These are phyloP conservation scores for Durio zibethinus DNA, from an alignment of 345 rosid species.

Conservation along the genomic window DNA sequence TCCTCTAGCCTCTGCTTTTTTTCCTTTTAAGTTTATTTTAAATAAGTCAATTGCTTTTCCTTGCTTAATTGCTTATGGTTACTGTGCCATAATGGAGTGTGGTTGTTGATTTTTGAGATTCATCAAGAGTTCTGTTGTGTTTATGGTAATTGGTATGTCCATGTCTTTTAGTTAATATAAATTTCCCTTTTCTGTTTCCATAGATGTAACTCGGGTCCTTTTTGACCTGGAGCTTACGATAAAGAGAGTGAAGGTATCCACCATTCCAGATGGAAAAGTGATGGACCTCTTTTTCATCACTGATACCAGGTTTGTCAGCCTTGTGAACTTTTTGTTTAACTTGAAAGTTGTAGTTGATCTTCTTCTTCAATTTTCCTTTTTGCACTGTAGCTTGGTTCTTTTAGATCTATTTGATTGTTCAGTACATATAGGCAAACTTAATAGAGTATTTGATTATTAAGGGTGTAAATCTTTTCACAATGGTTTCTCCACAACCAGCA, in stretches of 20 bases:
- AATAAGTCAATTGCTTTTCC: not conserved
- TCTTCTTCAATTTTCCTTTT: not conserved
- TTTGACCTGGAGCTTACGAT: conserved; percentile 63
- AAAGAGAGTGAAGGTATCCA: conserved; percentile 62
- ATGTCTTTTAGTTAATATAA: not conserved
- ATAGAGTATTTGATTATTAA: not conserved
- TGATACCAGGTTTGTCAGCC: conserved; percentile 56
- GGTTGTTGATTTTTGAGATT: not conserved
- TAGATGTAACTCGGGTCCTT: conserved; percentile 65
- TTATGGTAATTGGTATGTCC: not conserved
- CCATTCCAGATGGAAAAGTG: conserved; percentile 68
- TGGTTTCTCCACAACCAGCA: not conserved
- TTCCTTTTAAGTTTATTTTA: not conserved
- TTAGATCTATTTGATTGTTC: not conserved
- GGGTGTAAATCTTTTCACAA: not conserved
- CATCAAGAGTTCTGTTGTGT: not conserved
- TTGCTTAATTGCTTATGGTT: not conserved
- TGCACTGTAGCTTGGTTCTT: not conserved
- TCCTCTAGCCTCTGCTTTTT: not conserved
- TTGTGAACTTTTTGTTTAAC: not conserved
- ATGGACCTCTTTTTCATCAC: conserved; percentile 69
- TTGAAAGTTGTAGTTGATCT: not conserved
- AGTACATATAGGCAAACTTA: not conserved
- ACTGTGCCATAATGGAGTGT: not conserved
- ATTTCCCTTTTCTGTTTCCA: not conserved